These are phyloP conservation scores for Melanogaster broomeanus DNA, from an alignment of 768 basidiomycete species.

Conservation along the genomic window DNA sequence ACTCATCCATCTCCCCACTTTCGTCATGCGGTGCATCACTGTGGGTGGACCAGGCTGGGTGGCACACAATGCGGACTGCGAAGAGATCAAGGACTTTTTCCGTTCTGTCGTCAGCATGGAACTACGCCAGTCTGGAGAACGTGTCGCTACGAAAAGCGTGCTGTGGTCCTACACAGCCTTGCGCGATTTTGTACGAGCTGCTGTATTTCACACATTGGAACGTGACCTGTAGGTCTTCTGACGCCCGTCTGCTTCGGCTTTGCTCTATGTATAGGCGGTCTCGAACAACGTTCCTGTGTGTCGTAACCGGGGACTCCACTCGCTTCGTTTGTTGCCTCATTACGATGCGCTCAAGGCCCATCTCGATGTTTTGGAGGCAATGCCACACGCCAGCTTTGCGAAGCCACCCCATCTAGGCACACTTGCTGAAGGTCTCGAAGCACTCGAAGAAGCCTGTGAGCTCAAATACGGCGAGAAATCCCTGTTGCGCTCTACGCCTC, in stretches of 20 bases:
- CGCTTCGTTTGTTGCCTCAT: constrained; percentile 62
- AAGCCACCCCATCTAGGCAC: constrained; percentile 69
- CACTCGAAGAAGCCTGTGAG: constrained; percentile 67
- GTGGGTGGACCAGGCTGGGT: constrained; percentile 69
- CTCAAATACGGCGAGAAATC: constrained; percentile 49
- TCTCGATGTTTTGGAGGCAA: constrained; percentile 59
- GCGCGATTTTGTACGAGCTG: constrained; percentile 64
- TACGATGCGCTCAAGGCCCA: constrained; percentile 61
- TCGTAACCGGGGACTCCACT: constrained; percentile 64
- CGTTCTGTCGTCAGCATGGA: constrained; percentile 73
- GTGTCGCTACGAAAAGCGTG: constrained; percentile 78
- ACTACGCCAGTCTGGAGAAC: constrained; percentile 73
- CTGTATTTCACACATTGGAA: background rate
- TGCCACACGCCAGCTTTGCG: constrained; percentile 55
- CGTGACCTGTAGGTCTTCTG: constrained; percentile 2
- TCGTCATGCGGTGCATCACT: constrained; percentile 64
- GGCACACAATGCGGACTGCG: constrained; percentile 63
- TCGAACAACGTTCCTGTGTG: constrained; percentile 72
- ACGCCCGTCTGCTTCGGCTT: background rate
- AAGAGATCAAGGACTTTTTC: constrained; percentile 77
- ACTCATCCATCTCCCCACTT: constrained; percentile 64
- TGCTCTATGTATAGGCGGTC: constrained; percentile 48
- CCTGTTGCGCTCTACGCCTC: constrained; percentile 30
- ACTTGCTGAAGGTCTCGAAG: constrained; percentile 56
- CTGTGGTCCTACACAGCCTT: constrained; percentile 80